Conservation (phyloP, 2,329 filamentous ascomycete species). For the Aureobasidium melanogenum region DNA sequence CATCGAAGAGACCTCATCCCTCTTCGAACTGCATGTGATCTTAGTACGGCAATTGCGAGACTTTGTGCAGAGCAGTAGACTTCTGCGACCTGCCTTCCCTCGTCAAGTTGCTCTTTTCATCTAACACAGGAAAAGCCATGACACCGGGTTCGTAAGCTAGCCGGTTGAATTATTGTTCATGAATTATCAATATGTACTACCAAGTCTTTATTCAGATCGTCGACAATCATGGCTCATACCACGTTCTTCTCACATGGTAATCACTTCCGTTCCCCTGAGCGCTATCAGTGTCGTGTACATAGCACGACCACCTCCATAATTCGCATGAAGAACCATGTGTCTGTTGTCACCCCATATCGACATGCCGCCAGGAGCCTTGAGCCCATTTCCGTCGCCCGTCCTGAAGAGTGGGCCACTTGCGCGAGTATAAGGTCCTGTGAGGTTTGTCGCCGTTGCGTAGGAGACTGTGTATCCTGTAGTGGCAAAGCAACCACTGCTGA, state of each 20-base stretch:
- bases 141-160: not conserved
- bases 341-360: constrained; percentile 22
- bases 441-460: constrained; percentile 20
- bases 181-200: too few species aligned
- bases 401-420: constrained; percentile 18
- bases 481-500: constrained; percentile 20
- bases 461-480: constrained; percentile 20
- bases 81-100: not conserved
- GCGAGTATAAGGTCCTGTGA: constrained; percentile 20
- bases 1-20: not conserved
- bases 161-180: not conserved
- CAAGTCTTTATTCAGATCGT: not conserved
- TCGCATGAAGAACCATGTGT: constrained; percentile 27
- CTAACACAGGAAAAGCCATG: not conserved
- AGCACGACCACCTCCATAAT: constrained; percentile 15
- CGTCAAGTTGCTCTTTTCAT: not conserved
- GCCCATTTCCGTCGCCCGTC: constrained; percentile 19
- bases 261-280: not conserved
- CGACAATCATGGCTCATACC: not conserved
- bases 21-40: not conserved
- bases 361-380: constrained; percentile 25
- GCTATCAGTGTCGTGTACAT: constrained; percentile 15
- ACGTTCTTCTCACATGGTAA: not conserved
- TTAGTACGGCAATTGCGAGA: not conserved
- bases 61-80: not conserved